Evolutionary conservation across 1,139 yeast genomes (phyloP).

Genomic region (Arxiozyma heterogenica): DNA sequence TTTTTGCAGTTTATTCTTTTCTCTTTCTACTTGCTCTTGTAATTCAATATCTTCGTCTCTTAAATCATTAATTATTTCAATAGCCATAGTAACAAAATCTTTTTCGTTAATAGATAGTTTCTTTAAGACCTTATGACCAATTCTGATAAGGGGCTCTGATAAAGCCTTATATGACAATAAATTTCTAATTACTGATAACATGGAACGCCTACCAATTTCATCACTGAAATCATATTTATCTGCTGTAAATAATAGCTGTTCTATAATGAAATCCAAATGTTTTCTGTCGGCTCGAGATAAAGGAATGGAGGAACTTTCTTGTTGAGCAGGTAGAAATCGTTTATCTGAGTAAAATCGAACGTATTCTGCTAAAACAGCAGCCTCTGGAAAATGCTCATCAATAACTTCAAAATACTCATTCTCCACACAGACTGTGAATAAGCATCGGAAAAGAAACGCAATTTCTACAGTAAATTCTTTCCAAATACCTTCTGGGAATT

Average conservation of each 20-base stretch:
- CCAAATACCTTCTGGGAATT: constrained; percentile 59
- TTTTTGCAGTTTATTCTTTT: constrained; percentile 1
- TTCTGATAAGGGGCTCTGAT: constrained; percentile 45
- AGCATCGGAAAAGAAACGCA: constrained; percentile 61
- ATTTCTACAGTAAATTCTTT: constrained; percentile 62
- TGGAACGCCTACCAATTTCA: constrained; percentile 80
- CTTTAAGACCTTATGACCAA: constrained; percentile 56
- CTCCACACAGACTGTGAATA: constrained; percentile 54
- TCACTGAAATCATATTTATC: constrained; percentile 78
- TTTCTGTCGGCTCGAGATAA: constrained; percentile 33
- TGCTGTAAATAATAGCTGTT: constrained; percentile 62
- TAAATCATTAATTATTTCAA: constrained; percentile 80
- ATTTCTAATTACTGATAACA: constrained; percentile 63
- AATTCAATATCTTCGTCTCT: constrained; percentile 54
- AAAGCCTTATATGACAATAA: constrained; percentile 43
- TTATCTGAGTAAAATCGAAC: constrained; percentile 35
- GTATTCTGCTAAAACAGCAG: constrained; percentile 52
- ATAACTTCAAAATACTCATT: constrained; percentile 46
- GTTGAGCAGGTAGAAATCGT: constrained; percentile 35
- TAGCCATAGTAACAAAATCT: constrained; percentile 74
- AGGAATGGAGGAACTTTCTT: not conserved
- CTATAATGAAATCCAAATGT: constrained; percentile 66
- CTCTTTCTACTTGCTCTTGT: constrained; percentile 23
- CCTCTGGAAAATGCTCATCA: constrained; percentile 73
- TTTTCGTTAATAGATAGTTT: constrained; percentile 69